phyloP scores from a whole-genome alignment of 139 green algal genomes.

The Diplosphaera chodatii region DNA sequence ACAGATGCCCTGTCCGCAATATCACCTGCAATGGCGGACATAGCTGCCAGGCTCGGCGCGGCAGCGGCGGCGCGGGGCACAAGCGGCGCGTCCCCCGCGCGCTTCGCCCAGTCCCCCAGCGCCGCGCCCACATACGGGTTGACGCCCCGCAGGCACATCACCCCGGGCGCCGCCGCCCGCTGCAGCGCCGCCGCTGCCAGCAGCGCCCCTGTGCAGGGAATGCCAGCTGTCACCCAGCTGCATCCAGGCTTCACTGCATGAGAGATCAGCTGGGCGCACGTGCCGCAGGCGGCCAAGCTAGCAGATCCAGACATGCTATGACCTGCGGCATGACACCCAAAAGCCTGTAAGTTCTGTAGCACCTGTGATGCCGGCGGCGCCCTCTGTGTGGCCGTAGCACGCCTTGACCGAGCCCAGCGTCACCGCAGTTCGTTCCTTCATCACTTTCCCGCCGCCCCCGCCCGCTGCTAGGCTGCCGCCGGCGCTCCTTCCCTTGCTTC shows the following conservation, averaged over 20 bases:
- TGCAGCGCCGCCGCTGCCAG: slow-evolving; percentile 4
- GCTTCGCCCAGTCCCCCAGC: slow-evolving; percentile 2
- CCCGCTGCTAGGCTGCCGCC: neutral
- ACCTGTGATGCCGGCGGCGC: slow-evolving; percentile 63
- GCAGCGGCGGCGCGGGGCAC: neutral
- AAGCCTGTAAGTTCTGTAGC: too few relatives aligned
- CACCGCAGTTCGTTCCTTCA: neutral
- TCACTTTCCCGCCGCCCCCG: neutral
- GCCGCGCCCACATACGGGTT: slow-evolving; percentile 47
- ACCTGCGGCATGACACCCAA: too few relatives aligned
- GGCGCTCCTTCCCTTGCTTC: too few relatives aligned
- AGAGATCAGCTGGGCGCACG: too few relatives aligned
- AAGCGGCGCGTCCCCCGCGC: neutral
- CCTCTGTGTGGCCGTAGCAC: slow-evolving; percentile 73
- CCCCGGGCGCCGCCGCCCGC: neutral
- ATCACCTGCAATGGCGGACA: too few relatives aligned
- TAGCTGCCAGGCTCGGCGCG: neutral
- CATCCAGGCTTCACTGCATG: too few relatives aligned
- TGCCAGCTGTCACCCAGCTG: too few relatives aligned
- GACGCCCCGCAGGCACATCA: slow-evolving; percentile 46
- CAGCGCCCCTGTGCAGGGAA: slow-evolving; percentile 4
- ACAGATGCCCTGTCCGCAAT: too few relatives aligned
- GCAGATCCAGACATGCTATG: too few relatives aligned
- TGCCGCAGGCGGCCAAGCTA: too few relatives aligned
- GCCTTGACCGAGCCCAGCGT: slow-evolving; percentile 21